Conservation (phyloP, 2,329 filamentous ascomycete genomes). For the Chaetomium sp. region DNA sequence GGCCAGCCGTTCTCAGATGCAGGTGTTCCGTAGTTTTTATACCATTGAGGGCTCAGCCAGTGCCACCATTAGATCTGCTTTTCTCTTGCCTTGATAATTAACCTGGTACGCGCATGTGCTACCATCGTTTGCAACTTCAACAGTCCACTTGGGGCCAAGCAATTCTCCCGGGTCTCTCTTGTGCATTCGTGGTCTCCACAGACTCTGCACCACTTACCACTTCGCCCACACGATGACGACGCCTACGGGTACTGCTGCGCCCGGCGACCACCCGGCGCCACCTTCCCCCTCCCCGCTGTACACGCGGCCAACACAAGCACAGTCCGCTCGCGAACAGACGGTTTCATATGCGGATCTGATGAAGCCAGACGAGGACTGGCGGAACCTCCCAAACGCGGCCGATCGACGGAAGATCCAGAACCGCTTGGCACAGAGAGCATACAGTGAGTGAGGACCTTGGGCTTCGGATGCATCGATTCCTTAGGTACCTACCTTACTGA, state of each 20-base stretch:
- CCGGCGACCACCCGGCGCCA: background rate
- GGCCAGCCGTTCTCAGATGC: background rate
- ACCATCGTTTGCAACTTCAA: background rate
- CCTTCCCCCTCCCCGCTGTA: background rate
- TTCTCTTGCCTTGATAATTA: background rate
- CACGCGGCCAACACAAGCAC: background rate
- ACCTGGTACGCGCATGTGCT: background rate
- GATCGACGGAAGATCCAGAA: slow-evolving; percentile 6
- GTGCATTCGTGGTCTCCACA: background rate
- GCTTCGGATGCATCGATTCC: background rate
- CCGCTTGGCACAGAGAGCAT: slow-evolving; percentile 4
- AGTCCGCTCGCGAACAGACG: background rate
- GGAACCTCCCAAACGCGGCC: slow-evolving; percentile 3
- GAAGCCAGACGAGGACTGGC: slow-evolving; percentile 8
- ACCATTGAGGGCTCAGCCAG: background rate
- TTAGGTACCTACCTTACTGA: background rate
- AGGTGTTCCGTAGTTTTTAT: background rate
- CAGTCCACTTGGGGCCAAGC: background rate
- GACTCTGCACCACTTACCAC: background rate
- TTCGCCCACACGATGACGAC: background rate
- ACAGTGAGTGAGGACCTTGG: background rate
- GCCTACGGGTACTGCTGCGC: background rate
- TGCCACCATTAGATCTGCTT: background rate
- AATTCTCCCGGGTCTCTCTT: background rate
- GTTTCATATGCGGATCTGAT: slow-evolving; percentile 4